Evolutionary conservation across 2,329 filamentous ascomycete genomes (phyloP).

Genomic region (Clarireedia homoeocarpa): DNA sequence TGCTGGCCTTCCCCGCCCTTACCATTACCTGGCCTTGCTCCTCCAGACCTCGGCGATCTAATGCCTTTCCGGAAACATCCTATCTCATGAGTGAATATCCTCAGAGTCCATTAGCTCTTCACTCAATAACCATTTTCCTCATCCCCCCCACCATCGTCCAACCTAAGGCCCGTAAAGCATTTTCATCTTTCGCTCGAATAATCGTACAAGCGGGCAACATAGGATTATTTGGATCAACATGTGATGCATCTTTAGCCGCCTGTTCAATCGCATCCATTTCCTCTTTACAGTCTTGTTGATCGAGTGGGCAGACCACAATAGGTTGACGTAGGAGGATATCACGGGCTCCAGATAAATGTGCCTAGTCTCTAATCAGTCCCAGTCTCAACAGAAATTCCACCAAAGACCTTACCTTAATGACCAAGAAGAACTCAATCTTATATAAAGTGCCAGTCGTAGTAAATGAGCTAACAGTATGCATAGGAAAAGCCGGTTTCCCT

Average conservation of each 20-base stretch:
- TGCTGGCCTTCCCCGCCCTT: no score
- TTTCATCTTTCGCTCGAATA: constrained; percentile 66
- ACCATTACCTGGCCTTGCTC: no score
- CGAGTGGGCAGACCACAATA: constrained; percentile 91
- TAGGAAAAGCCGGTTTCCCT: constrained; percentile 79
- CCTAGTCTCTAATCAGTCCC: constrained; percentile 43
- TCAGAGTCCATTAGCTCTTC: constrained; percentile 19
- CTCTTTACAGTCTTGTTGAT: constrained; percentile 92
- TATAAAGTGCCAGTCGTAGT: constrained; percentile 91
- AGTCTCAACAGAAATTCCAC: background rate
- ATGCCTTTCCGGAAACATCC: background rate
- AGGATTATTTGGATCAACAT: constrained; percentile 81
- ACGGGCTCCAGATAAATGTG: constrained; percentile 76
- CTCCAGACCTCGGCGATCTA: background rate
- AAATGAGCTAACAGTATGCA: constrained; percentile 83
- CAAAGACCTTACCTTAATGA: constrained; percentile 64
- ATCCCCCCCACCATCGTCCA: constrained; percentile 56
- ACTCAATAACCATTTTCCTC: constrained; percentile 60
- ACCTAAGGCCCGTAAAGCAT: constrained; percentile 52
- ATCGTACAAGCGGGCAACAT: constrained; percentile 85
- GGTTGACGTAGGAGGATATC: constrained; percentile 86
- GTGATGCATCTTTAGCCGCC: constrained; percentile 84
- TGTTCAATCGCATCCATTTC: constrained; percentile 99
- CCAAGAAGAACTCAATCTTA: constrained; percentile 96
- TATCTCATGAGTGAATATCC: background rate